phyloP scores from a whole-genome alignment of 495 filamentous ascomycete species.

The Letharia lupina region DNA sequence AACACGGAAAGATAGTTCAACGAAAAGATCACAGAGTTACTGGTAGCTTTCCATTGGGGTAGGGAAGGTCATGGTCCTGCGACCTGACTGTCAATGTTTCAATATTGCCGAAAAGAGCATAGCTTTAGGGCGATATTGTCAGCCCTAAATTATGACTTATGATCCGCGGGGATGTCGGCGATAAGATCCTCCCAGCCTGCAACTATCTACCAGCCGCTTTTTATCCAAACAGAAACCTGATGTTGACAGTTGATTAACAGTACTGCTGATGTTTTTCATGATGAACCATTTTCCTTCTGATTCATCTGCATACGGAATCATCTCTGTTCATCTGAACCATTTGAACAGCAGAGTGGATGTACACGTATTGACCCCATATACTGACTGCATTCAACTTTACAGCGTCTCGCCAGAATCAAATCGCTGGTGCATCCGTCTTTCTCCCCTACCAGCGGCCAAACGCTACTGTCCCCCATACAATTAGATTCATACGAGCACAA shows the following conservation, averaged over 20 bases:
- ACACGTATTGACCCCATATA: not conserved
- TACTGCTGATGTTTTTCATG: not conserved
- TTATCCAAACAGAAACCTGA: not conserved
- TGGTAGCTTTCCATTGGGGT: not conserved
- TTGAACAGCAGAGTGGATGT: not conserved
- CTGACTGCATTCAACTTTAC: not conserved
- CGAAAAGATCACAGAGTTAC: no score
- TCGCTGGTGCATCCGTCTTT: not conserved
- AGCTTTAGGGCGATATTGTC: not conserved
- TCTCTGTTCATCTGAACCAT: not conserved
- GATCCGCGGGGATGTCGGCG: not conserved
- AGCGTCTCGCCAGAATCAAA: not conserved
- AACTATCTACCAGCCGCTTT: not conserved
- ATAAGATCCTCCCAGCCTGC: not conserved
- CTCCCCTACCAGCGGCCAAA: not conserved
- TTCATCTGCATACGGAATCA: not conserved
- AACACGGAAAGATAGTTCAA: no score
- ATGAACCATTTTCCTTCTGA: conserved; percentile 4
- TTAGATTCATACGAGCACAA: not conserved
- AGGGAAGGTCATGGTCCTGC: not conserved
- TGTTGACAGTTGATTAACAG: not conserved
- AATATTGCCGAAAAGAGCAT: not conserved
- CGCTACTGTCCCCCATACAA: not conserved
- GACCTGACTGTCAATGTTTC: not conserved
- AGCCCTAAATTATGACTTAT: not conserved